A percentile compares a stretch with the other conserved stretches of the same genome.
Conservation (phyloP, 345 rosid species). For the Pugionium cornutum region DNA sequence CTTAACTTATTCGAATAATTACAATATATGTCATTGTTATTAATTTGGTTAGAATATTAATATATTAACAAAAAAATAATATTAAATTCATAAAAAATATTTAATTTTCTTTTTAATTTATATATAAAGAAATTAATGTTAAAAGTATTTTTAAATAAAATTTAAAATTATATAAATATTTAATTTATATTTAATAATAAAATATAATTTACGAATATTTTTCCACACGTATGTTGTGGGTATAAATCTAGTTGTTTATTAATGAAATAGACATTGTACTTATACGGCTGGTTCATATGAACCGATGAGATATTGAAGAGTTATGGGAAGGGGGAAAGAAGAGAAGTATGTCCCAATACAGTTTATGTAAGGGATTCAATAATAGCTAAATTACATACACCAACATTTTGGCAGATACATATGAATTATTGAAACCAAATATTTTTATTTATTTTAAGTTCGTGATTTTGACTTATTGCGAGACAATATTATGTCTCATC, state of each 20-base stretch:
- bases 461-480: conserved; percentile 31
- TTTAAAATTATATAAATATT: too few species aligned
- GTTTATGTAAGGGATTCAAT: conserved; percentile 23
- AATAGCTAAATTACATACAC: conserved; percentile 22
- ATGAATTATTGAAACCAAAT: conserved; percentile 25
- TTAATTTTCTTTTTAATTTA: too few species aligned
- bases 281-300: conserved; percentile 40
- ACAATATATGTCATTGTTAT: too few species aligned
- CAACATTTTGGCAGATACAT: conserved; percentile 13
- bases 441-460: neutral
- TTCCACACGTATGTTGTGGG: conserved; percentile 15
- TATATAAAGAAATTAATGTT: too few species aligned
- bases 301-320: conserved; percentile 29
- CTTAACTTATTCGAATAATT: too few species aligned
- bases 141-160: too few species aligned
- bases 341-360: conserved; percentile 38
- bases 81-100: too few species aligned
- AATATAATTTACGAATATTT: conserved; percentile 19
- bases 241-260: neutral
- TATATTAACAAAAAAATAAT: too few species aligned
- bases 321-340: conserved; percentile 34
- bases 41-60: too few species aligned
- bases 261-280: conserved; percentile 10
- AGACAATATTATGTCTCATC: conserved; percentile 32
- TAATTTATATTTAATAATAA: neutral